Conservation (phyloP, 768 basidiomycete genomes). For the Boletellus sp. region DNA sequence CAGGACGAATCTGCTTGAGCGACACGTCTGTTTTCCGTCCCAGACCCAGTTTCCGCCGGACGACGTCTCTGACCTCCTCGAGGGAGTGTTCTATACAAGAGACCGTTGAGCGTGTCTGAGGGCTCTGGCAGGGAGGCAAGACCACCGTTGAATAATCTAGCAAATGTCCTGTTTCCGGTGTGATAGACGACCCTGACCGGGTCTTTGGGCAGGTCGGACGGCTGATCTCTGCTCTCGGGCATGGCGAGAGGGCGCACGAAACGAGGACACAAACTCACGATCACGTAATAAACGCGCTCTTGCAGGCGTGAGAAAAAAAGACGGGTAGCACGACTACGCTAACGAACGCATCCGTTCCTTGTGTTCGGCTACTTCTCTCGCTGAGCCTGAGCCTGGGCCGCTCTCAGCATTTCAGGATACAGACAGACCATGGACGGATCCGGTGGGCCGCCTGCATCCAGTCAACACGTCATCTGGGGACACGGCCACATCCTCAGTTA, state of each 20-base stretch:
- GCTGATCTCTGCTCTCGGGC: constrained; percentile 9
- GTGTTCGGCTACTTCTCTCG: too few species aligned
- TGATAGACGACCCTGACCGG: constrained; percentile 37
- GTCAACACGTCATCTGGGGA: too few species aligned
- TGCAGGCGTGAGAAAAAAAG: background rate
- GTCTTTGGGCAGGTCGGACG: background rate
- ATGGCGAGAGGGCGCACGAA: background rate
- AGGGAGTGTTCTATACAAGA: constrained; percentile 53
- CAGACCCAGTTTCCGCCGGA: constrained; percentile 60
- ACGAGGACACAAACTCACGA: background rate
- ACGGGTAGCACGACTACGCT: too few species aligned
- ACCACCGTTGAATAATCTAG: constrained; percentile 42
- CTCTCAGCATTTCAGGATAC: too few species aligned
- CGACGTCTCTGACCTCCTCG: constrained; percentile 51
- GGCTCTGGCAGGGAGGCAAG: background rate
- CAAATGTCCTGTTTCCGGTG: constrained; percentile 34
- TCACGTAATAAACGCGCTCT: constrained; percentile 5
- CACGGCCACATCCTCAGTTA: too few species aligned
- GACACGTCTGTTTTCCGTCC: constrained; percentile 32
- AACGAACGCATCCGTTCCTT: too few species aligned
- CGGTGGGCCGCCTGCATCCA: too few species aligned
- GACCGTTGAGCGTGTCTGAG: constrained; percentile 4
- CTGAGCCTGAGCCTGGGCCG: too few species aligned
- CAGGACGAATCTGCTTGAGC: constrained; percentile 53
- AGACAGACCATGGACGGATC: too few species aligned